Evolutionary conservation across 148 eudicot genomes (phyloP), one percentile per base, ranked within the genome.

Genomic region (Rhododendron griersonianum): DNA sequence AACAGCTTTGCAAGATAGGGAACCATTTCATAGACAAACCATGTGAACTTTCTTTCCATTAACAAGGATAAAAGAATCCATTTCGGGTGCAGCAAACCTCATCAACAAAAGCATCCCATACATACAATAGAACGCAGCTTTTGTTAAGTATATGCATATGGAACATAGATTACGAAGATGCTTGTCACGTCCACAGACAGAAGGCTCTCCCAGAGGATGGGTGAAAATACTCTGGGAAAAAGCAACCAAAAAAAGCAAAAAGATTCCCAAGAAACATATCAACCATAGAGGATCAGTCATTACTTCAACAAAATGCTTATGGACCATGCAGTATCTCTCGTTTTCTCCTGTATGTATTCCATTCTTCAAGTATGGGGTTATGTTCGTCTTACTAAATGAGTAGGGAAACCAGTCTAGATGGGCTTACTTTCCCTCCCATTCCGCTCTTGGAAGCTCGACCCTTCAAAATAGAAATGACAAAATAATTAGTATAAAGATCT

Each of bases 391-490:
- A 16, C 69, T 13, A 84, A 48, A 53, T 51, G 10, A 41, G 25
- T 57, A 18, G 5, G 71, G 57, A 82, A 71, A 79, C 71, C 50
- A 30, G n/a, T 59, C 89, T 87, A 90, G 84, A 88, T 87, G 25
- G 91, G 90, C 82, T 89, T 86, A 79, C 78, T 84, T 73, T 85
- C 92, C 89, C 89, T 92, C 78, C 81, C 85, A 63, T 84, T 92
- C 81, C 91, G 89, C 84, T 89, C 91, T 86, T 91, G 90, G 71
- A 84, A 88, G 85, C 92, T 91, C 30, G 94, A 91, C 84, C 91
- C 93, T 94, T 94, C 77, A 85, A 86, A 77, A 83, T 76, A 35
- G 28, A 51, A 55, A 86, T 85, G 81, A 65, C 55, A 39, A 51
- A 2, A 21, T 18, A 15, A 74, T 74, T 30, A 25, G 81, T 19